Base-by-base conservation (phyloP, 106 monocot species). In the Allium fistulosum region DNA sequence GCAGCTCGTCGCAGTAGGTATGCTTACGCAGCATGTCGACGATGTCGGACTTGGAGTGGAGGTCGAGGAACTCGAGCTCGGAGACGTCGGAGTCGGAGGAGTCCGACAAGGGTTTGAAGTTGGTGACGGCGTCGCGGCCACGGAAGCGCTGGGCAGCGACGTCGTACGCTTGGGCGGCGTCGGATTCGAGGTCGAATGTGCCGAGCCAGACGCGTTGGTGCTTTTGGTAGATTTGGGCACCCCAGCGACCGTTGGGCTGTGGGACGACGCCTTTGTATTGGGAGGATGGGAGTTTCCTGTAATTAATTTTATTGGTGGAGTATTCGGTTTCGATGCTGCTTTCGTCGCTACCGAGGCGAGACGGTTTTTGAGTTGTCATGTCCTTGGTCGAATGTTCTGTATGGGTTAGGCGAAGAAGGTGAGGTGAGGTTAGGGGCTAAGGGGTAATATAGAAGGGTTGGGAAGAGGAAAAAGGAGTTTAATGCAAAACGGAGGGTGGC, bases 221-320 rank as follows among this genome's bases (percentile, higher is more conserved):
- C 74, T 84, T 84, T 84, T 88, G 79, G 82, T 88, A 88, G 76
- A 88, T 88, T 81, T 88, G 84, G 0, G 88, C 79, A 1, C 88
- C 88, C 88, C 88, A 88, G 14, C 88, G 81, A 49, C 88, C 88
- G 85, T 90, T 90, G 51, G 89, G 85, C 80, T 90, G 89, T 13
- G 89, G 89, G 48, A 90, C 89, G 0, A 90, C 89, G 17, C 89
- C 89, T 53, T 90, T 90, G 84, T 71, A 85, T 48, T 67, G 66
- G 7, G 89, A 90, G 0, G 89, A 90, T 1, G 85, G 80, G 26
- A 90, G 85, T 74, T 90, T 90, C 16, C 74, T 82, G 18, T 67
- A 51, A 14, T 59, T 55, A 10, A 72, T 66, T 51, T 77, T 37
- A 5, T 37, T 37, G 37, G 37, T 37, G 5, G 37, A 37, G 5